phyloP scores from a whole-genome alignment of 73 alveolate species.

The Paraurostyla sp. region DNA sequence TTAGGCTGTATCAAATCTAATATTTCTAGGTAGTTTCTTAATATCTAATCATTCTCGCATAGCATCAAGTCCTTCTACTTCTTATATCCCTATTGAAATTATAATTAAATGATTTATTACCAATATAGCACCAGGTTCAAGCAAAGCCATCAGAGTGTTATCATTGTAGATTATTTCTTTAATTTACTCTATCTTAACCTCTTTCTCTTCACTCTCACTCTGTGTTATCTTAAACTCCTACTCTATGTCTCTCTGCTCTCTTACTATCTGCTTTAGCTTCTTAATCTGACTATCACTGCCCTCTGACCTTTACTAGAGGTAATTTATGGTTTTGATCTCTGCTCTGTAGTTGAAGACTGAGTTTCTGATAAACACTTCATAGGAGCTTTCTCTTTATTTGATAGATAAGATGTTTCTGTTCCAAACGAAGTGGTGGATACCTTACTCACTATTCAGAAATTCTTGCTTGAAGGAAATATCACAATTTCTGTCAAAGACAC shows the following conservation, averaged over 20 bases:
- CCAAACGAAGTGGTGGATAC: constrained; percentile 36
- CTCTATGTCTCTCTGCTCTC: background rate
- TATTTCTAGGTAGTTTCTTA: constrained; percentile 9
- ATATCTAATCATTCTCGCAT: constrained; percentile 17
- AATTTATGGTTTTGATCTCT: background rate
- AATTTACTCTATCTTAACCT: background rate
- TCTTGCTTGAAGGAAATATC: background rate
- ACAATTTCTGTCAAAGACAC: constrained; percentile 46
- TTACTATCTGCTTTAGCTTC: background rate
- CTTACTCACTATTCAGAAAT: background rate
- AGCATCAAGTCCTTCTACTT: background rate
- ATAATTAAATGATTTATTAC: background rate
- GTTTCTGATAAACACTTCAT: constrained; percentile 7
- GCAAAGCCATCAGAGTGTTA: constrained; percentile 32
- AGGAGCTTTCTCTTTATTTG: background rate
- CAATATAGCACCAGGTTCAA: constrained; percentile 20
- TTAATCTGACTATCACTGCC: background rate
- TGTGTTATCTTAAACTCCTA: background rate
- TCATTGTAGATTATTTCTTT: constrained; percentile 3
- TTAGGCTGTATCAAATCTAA: constrained; percentile 36
- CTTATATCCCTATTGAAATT: constrained; percentile 30
- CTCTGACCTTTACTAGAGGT: background rate
- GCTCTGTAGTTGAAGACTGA: constrained; percentile 37
- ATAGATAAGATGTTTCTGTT: constrained; percentile 24
- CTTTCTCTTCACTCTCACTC: background rate